Evolutionary conservation across 768 basidiomycete species (phyloP).

Genomic region (Leccinellum albellum): DNA sequence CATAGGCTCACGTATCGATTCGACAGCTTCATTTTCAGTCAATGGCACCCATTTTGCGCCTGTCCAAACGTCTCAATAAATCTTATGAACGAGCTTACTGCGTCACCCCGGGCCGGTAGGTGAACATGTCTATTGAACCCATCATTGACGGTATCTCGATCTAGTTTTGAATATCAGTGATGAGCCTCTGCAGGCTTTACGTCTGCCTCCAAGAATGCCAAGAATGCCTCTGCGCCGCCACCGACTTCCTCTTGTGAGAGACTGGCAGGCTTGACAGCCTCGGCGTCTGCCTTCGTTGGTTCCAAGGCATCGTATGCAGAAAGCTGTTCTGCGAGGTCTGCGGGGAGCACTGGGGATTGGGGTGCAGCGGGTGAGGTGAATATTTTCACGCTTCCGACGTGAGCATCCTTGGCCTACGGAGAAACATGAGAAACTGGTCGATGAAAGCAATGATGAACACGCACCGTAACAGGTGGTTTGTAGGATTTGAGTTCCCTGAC

Average conservation of each 20-base stretch:
- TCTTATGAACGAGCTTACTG: not conserved
- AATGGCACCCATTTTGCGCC: not conserved
- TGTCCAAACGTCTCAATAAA: not conserved
- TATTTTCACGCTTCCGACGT: constrained; percentile 80
- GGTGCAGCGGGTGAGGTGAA: constrained; percentile 76
- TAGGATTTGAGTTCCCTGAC: too few species aligned
- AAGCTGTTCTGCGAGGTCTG: constrained; percentile 85
- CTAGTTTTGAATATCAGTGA: constrained; percentile 32
- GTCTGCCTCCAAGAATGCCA: constrained; percentile 79
- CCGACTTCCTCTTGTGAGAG: constrained; percentile 22
- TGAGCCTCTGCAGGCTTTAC: constrained; percentile 63
- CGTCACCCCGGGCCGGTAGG: not conserved
- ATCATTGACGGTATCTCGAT: constrained; percentile 2
- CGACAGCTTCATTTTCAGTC: not conserved
- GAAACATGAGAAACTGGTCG: not conserved
- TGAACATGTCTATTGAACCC: constrained; percentile 16
- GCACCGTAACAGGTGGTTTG: constrained; percentile 58
- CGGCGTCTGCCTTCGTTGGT: constrained; percentile 56
- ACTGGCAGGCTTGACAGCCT: constrained; percentile 29
- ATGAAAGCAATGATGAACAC: constrained; percentile 27
- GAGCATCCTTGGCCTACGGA: constrained; percentile 80
- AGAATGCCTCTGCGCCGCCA: constrained; percentile 68
- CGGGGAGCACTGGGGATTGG: constrained; percentile 68
- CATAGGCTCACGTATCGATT: not conserved
- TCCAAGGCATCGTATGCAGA: constrained; percentile 81